Base-by-base conservation (phyloP, 306 rosid genomes). In the Cicer arietinum region DNA sequence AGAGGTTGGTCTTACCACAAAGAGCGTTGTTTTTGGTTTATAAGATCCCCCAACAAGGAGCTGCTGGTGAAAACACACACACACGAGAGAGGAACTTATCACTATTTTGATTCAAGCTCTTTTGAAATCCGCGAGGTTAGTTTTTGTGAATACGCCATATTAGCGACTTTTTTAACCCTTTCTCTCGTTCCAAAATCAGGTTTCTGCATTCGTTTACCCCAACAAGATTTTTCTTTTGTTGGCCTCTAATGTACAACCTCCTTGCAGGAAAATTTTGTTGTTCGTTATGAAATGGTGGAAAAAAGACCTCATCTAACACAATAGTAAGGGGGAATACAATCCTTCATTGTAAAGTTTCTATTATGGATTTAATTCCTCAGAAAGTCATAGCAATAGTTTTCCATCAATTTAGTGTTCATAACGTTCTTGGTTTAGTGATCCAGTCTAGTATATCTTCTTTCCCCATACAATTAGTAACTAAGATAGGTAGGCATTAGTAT, bases 1-100 rank as follows among this genome's bases (percentile, higher is more conserved):
- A 88, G 90, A 84, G 87, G 92, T n/a, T 95, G 99, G 99, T 85
- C 84, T 75, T 95, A 95, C 81, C 99, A 90, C 92, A 95, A 89
- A 75, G 99, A 95, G 52, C 87, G 72, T 53, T 89, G 89, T 10
- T 67, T 83, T 22, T 95, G 99, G 98, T 85, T 92, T 62, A 75
- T 58, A 53, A 86, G 96, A 74, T 86, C 84, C 51, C 86, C 97
- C 74, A 90, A 88, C 74, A 68, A 86, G 82, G 99, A 95, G 82
- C 98, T 91, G 1, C 89, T 90, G 30, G 98, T 89, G 14, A 90
- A 92, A 84, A 90, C 97, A 18, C 80, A 70, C 84, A 77, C 93
- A 0, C 84, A 85, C 20, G 99, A 95, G 87, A 86, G 92, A 81
- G 98, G 98, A 76, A 90, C 96, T 7, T 95, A 92, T 78, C 91